Percentiles rank a stretch among this genome's conserved stretches.
These are phyloP conservation scores for Fusarium sp. DNA, from an alignment of 2,329 filamentous ascomycete species.

Conservation along the genomic window DNA sequence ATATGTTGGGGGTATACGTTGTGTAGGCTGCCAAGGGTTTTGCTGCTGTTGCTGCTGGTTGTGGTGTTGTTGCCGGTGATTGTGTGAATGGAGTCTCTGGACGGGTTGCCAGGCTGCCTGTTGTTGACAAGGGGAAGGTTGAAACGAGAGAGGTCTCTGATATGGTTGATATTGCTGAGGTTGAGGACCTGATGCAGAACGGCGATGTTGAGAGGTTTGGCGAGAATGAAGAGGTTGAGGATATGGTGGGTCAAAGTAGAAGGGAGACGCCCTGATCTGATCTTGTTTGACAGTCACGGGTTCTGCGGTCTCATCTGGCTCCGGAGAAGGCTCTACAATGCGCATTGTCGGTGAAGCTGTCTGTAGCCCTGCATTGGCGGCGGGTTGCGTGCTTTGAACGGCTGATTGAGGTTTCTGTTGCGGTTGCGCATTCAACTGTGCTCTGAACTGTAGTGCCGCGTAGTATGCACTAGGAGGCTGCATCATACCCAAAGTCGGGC, in stretches of 20 bases:
- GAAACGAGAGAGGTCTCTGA: conserved; percentile 32
- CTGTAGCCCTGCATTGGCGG: conserved; percentile 39
- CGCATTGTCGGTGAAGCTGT: conserved; percentile 53
- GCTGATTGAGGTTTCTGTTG: conserved; percentile 11
- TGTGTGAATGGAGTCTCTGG: conserved; percentile 34
- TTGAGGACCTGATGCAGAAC: conserved; percentile 25
- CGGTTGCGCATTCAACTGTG: background rate
- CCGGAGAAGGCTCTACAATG: conserved; percentile 52
- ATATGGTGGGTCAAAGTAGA: conserved; percentile 41
- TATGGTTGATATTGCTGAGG: conserved; percentile 28
- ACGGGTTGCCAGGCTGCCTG: conserved; percentile 32
- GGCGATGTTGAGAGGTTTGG: conserved; percentile 31
- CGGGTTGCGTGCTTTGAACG: conserved; percentile 11
- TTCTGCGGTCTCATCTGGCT: conserved; percentile 44
- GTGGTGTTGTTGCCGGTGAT: conserved; percentile 31
- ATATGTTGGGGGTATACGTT: conserved; percentile 38
- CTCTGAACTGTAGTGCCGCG: background rate
- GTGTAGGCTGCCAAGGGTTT: conserved; percentile 23
- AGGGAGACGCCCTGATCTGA: conserved; percentile 33
- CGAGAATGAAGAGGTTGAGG: conserved; percentile 38
- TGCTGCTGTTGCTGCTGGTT: conserved; percentile 38
- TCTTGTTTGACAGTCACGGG: background rate
- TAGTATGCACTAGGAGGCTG: conserved; percentile 32
- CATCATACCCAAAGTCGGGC: conserved; percentile 56
- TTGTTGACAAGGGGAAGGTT: conserved; percentile 29